phyloP scores from a whole-genome alignment of 306 rosid species.

The Fragaria nilgerrensis region DNA sequence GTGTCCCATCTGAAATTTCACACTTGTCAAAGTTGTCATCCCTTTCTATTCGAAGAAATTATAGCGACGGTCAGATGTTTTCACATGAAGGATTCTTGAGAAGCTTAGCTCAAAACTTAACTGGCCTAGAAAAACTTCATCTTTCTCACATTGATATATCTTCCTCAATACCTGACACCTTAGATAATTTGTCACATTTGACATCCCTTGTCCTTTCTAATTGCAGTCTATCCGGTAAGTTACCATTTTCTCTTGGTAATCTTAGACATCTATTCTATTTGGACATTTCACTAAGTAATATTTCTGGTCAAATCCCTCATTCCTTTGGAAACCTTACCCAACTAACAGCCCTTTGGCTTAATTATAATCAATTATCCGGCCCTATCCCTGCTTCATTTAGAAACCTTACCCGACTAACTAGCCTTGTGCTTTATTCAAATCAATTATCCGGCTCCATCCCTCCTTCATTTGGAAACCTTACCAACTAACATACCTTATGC shows the following conservation, averaged over 20 bases:
- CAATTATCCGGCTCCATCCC: no score
- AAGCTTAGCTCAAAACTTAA: background rate
- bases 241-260: no score
- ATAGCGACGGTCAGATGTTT: no score
- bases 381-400: no score
- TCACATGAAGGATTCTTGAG: background rate
- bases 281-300: no score
- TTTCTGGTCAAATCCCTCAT: background rate
- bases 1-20: constrained; percentile 4
- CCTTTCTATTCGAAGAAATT: background rate
- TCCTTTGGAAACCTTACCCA: background rate
- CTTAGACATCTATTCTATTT: no score
- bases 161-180: background rate
- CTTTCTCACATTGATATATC: background rate
- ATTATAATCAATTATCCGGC: no score
- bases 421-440: no score
- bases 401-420: no score
- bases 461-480: no score
- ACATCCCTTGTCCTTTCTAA: background rate
- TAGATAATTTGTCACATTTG: background rate
- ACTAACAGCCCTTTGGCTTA: background rate
- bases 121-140: background rate
- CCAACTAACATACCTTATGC: no score
- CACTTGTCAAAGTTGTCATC: background rate
- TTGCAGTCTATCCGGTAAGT: background rate